Evolutionary conservation across 1,284 basidiomycete species (phyloP).

Genomic region (Pseudozyma pruni): DNA sequence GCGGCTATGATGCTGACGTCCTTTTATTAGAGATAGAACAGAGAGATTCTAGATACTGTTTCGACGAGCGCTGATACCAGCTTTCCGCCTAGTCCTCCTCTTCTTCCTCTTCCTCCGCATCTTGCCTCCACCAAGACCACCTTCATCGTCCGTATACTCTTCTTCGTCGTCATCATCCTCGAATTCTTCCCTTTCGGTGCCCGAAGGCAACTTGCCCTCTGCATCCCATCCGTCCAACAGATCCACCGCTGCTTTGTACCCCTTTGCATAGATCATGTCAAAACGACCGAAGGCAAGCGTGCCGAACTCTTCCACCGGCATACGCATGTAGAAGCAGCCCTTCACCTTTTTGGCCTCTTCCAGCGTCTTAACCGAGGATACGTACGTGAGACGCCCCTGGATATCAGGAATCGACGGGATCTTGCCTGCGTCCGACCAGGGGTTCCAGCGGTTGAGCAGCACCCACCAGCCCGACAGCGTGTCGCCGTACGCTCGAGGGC

Average conservation of each 20-base stretch:
- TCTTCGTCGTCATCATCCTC: constrained; percentile 25
- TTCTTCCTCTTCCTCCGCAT: constrained; percentile 11
- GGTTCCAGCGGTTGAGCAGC: constrained; percentile 82
- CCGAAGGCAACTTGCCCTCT: constrained; percentile 81
- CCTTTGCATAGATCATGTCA: constrained; percentile 77
- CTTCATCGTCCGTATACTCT: constrained; percentile 15
- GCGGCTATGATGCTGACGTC: no score
- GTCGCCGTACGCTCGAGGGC: constrained; percentile 92
- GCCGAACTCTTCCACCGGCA: constrained; percentile 77
- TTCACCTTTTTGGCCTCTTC: constrained; percentile 91
- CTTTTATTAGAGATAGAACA: no score
- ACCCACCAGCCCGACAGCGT: constrained; percentile 97
- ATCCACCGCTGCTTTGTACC: constrained; percentile 80
- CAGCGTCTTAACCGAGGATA: constrained; percentile 91
- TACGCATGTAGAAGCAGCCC: constrained; percentile 88
- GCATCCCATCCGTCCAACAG: constrained; percentile 82
- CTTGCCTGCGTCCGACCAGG: constrained; percentile 75
- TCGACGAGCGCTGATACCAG: constrained; percentile 48
- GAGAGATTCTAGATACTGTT: constrained; percentile 56
- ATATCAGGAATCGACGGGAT: constrained; percentile 96
- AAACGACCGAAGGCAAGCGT: constrained; percentile 70
- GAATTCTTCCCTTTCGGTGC: constrained; percentile 70
- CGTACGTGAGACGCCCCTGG: constrained; percentile 93
- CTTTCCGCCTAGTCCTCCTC: constrained; percentile 20
- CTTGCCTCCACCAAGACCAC: not conserved